Evolutionary conservation across 2,329 filamentous ascomycete species (phyloP).

Genomic region (Neophaeococcomyces aloes): DNA sequence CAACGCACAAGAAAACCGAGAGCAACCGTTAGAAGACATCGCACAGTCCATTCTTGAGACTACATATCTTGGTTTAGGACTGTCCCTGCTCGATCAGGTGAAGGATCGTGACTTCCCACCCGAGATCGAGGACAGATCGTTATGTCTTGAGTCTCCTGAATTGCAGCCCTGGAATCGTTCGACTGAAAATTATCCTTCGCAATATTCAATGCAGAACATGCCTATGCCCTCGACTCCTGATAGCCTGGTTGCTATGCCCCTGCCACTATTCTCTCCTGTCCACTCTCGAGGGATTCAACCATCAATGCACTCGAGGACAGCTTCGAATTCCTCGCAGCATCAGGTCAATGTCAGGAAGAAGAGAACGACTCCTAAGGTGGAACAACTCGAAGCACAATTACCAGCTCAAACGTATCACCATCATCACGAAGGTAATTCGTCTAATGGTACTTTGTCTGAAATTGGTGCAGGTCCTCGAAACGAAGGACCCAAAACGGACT

Average conservation of each 20-base stretch:
- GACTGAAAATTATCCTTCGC: not conserved
- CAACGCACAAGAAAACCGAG: not conserved
- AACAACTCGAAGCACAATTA: not conserved
- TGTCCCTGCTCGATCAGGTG: not conserved
- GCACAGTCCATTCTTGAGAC: no score
- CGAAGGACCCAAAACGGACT: not conserved
- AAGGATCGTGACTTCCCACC: no score
- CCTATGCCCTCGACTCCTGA: conserved; percentile 6
- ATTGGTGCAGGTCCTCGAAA: no score
- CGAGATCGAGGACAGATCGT: not conserved
- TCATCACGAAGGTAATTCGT: no score
- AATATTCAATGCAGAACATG: conserved; percentile 1
- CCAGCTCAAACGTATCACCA: conserved; percentile 15
- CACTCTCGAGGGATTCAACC: not conserved
- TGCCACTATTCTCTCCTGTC: conserved; percentile 14
- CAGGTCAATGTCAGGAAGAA: not conserved
- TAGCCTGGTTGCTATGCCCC: conserved; percentile 14
- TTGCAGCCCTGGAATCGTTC: no score
- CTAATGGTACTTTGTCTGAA: no score
- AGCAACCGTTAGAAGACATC: no score
- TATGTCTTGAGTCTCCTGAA: not conserved
- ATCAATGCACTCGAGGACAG: not conserved
- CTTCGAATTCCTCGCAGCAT: conserved; percentile 5
- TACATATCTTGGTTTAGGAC: no score
- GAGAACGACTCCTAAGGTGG: no score